phyloP scores from a whole-genome alignment of 371 early-diverging fungal species.

The Mortierella sp. region DNA sequence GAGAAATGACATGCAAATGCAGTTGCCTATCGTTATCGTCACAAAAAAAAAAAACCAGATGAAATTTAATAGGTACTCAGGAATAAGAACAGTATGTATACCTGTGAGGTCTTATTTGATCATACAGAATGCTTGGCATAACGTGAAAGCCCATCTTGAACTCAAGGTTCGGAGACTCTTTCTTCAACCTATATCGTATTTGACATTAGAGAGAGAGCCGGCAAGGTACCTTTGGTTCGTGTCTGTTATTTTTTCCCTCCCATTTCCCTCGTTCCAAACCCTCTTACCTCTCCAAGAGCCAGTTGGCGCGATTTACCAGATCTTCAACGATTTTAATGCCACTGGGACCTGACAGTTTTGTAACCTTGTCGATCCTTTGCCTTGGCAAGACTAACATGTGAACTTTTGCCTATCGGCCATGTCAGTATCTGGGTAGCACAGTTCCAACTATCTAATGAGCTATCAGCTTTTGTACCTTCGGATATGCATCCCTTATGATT shows the following conservation, averaged over 20 bases:
- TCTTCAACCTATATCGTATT: slow-evolving; percentile 12
- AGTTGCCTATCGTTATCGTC: slow-evolving; percentile 56
- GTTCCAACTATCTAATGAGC: too few species aligned
- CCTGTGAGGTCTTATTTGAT: not conserved
- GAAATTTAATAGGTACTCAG: not conserved
- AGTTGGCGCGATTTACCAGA: slow-evolving; percentile 17
- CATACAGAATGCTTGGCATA: slow-evolving; percentile 67
- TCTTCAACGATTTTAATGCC: slow-evolving; percentile 38
- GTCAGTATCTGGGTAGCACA: too few species aligned
- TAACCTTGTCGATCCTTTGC: slow-evolving; percentile 46
- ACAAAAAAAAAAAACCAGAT: not conserved
- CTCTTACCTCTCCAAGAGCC: slow-evolving; percentile 29
- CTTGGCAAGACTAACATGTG: slow-evolving; percentile 68
- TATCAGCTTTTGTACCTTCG: slow-evolving; percentile 57
- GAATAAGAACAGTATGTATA: too few species aligned
- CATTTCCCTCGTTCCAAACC: not conserved
- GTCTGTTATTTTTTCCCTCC: too few species aligned
- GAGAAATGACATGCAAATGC: slow-evolving; percentile 73
- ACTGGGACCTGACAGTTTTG: slow-evolving; percentile 28
- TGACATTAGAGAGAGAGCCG: too few species aligned
- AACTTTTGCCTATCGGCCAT: slow-evolving; percentile 28
- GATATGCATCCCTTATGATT: slow-evolving; percentile 63
- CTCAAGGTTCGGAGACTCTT: slow-evolving; percentile 28
- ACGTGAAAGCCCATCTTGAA: slow-evolving; percentile 74
- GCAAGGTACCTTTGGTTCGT: too few species aligned